These are phyloP conservation scores for Geotrichum restrictum DNA, from an alignment of 1,139 yeast species.

Conservation along the genomic window DNA sequence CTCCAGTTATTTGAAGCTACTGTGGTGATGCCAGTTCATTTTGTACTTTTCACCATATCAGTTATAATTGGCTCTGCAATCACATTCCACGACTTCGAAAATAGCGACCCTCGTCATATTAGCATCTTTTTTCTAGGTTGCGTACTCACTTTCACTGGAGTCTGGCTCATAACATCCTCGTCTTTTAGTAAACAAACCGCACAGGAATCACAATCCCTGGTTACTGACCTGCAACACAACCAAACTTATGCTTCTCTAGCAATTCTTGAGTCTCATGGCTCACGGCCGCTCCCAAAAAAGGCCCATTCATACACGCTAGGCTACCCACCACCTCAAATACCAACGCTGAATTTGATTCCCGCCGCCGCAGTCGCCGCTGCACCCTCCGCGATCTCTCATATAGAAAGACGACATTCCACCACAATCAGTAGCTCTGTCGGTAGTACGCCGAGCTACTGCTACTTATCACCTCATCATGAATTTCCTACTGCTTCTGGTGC, in stretches of 20 bases:
- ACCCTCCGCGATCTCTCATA: not conserved
- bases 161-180: slow-evolving; percentile 38
- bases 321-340: not conserved
- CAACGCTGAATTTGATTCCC: not conserved
- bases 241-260: not conserved
- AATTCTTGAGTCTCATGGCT: not conserved
- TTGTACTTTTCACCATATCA: slow-evolving; percentile 44
- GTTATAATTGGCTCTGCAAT: slow-evolving; percentile 44
- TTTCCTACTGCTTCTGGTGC: not conserved
- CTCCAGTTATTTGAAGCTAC: slow-evolving; percentile 43
- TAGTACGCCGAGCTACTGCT: not conserved
- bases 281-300: slow-evolving; percentile 4
- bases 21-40: slow-evolving; percentile 47
- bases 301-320: slow-evolving; percentile 2
- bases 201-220: slow-evolving; percentile 1
- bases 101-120: slow-evolving; percentile 28
- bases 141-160: slow-evolving; percentile 42
- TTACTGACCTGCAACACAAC: not conserved
- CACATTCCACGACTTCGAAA: slow-evolving; percentile 42
- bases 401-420: not conserved
- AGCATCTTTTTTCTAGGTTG: slow-evolving; percentile 39
- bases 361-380: not conserved
- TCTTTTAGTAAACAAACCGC: slow-evolving; percentile 5
- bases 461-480: not conserved
- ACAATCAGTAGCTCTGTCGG: not conserved